Conservation (phyloP, 2,329 filamentous ascomycete species). For the Aureobasidium sp. region DNA sequence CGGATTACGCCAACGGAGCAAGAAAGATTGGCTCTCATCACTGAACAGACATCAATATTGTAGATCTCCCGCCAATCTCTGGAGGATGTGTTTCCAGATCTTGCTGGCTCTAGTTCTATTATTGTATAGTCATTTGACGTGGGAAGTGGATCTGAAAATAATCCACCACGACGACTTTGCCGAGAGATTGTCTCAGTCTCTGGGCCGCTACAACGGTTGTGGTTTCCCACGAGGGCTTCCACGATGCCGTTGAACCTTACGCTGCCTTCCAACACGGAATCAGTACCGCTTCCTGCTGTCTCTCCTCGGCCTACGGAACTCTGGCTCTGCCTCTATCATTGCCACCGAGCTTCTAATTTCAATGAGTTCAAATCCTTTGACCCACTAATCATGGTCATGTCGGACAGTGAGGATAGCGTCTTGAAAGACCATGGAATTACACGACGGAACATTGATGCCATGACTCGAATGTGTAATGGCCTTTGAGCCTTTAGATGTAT, state of each 20-base stretch:
- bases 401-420: constrained; percentile 10
- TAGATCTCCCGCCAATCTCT: constrained; percentile 8
- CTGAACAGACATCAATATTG: neutral
- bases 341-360: neutral
- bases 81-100: constrained; percentile 1
- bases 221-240: neutral
- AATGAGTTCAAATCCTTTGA: constrained; percentile 2
- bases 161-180: neutral
- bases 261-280: neutral
- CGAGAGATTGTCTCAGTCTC: constrained; percentile 12
- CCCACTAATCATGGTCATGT: neutral
- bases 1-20: neutral
- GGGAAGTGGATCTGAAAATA: neutral
- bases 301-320: neutral
- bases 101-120: neutral
- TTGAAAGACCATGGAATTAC: neutral
- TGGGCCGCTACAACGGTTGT: constrained; percentile 1
- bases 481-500: neutral
- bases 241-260: constrained; percentile 13
- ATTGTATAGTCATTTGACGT: neutral
- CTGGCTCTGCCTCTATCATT: neutral
- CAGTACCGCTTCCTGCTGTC: constrained; percentile 13
- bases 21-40: neutral
- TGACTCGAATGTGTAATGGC: neutral
- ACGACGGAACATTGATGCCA: neutral